phyloP scores from a whole-genome alignment of 768 basidiomycete genomes.

The Auriscalpium orientale region DNA sequence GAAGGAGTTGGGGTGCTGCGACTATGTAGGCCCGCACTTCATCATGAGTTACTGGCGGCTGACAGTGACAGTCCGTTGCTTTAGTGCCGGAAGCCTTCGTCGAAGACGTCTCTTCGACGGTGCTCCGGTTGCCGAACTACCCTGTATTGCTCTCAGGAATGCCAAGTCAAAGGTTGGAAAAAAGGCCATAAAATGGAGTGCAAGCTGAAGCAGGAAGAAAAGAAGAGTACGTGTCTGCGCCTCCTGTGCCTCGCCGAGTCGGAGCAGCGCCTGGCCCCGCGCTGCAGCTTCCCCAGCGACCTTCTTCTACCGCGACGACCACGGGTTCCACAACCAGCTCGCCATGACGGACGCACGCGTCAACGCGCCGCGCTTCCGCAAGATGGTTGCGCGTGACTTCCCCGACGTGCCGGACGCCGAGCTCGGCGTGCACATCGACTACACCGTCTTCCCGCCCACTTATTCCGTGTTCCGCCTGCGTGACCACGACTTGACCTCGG shows the following conservation, averaged over 20 bases:
- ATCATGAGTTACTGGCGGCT: too few relatives aligned
- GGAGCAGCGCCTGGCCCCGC: not conserved
- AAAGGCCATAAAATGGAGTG: slow-evolving; percentile 30
- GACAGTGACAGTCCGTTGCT: too few relatives aligned
- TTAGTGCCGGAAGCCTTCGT: slow-evolving; percentile 30
- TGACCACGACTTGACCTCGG: slow-evolving; percentile 1
- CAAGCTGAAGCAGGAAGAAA: slow-evolving; percentile 31
- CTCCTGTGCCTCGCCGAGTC: not conserved
- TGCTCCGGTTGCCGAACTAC: slow-evolving; percentile 29
- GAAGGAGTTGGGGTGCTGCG: slow-evolving; percentile 26
- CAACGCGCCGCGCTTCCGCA: slow-evolving; percentile 21
- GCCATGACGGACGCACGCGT: slow-evolving; percentile 26
- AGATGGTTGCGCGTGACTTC: slow-evolving; percentile 20
- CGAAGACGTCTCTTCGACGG: slow-evolving; percentile 26
- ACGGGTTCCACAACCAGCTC: slow-evolving; percentile 28
- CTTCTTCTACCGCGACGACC: slow-evolving; percentile 26
- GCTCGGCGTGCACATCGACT: slow-evolving; percentile 29
- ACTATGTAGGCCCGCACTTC: slow-evolving; percentile 17
- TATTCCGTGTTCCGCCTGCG: slow-evolving; percentile 23
- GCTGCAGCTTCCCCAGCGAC: slow-evolving; percentile 25
- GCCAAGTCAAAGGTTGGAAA: slow-evolving; percentile 30
- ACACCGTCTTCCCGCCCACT: slow-evolving; percentile 22
- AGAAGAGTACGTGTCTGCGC: slow-evolving; percentile 18
- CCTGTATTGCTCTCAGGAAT: slow-evolving; percentile 34
- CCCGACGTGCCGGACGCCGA: slow-evolving; percentile 18